Evolutionary conservation across 2,329 filamentous ascomycete species (phyloP), one percentile per base, ranked within the genome.

Genomic region (Alternaria arborescens): DNA sequence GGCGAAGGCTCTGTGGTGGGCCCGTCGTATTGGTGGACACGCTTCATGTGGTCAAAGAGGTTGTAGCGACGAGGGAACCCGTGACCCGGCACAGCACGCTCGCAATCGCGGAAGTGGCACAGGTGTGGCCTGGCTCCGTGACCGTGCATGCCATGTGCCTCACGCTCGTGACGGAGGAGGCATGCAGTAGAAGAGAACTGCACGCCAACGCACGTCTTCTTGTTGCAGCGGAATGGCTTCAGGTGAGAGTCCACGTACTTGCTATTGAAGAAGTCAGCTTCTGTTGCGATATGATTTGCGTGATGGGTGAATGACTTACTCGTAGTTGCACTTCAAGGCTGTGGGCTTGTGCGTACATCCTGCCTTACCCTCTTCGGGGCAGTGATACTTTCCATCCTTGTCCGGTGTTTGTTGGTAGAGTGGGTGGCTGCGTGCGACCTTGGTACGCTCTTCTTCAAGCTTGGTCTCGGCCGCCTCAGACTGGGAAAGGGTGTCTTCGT

Each of bases 251-350:
- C 94, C 70, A 98, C 89, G 73, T 95, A 97, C 86, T 98, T 98
- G 86, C 94, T 97, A 77, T 52, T 41, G 20, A 42, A 24, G 11
- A 28, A 11, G 38, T 60, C 28, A 61, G 30, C 69, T 72, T n/a
- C 56, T 44, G 22, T 18, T 30, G 4, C 3, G 51, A 42, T 57
- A 38, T 22, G 28, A 14, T 12, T 12, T 11, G 10, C 11, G 38
- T 28, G 26, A 38, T 6, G 54, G 43, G 20, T 42, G 40, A 20
- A 40, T 34, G 18, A 61, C 92, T 87, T 90, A 97, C 94, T 97
- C 94, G 78, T 97, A 98, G 82, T 97, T 97, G 89, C 94, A 97
- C 87, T 97, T 97, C 71, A 98, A 91, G 83, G 96, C 95, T 76
- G 96, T 95, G 41, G 94, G 88, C 82, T 92, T 91, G 88, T 97